Evolutionary conservation across 2,329 filamentous ascomycete genomes (phyloP), one percentile per base, ranked within the genome.

Genomic region (Podosphaera xanthii): DNA sequence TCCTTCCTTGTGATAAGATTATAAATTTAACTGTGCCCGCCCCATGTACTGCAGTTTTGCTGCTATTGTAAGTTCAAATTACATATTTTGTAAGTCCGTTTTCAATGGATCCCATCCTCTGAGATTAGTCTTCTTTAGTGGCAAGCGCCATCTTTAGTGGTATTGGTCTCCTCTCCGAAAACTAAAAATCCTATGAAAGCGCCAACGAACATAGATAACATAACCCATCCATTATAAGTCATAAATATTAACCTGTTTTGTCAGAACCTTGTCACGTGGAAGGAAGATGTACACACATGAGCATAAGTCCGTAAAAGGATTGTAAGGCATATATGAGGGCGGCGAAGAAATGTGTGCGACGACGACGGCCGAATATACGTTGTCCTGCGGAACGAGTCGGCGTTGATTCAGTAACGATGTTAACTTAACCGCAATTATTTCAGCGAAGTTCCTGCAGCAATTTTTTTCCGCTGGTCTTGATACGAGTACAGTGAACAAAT

Each of bases 171-270:
- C 59, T 81, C 78, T 14, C 87, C 85, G 73, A 96, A 98, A 52
- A 84, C 66, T 61, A 95, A 69, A 69, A 94, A 96, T 50, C 92
- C 92, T 52, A 94, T 71, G 64, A 94, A 94, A 0, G 91, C 90
- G 14, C 92, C 92, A 8, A 94, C 74, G 0, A 86, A 86, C 14
- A 97, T 90, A 2, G 91, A 80, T 64, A 94, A 72, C 92, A 98
- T 98, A 65, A 98, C 83, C 83, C 87, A 94, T 60, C 92, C 92
- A 68, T 98, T 98, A 74, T 98, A 98, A n/a, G 92, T 98, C 92
- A 98, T 98, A 73, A 98, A 98, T 31, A 98, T 74, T 62, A 98
- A 77, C 92, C 91, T 97, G 61, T 31, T 50, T 59, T 52, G 55
- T 58, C 63, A 68, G 59, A 6, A 46, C 38, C n/a, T 10, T 38